Percentiles rank a stretch among this genome's conserved stretches.
Conservation (phyloP, 306 rosid species). For the Glycyrrhiza uralensis region DNA sequence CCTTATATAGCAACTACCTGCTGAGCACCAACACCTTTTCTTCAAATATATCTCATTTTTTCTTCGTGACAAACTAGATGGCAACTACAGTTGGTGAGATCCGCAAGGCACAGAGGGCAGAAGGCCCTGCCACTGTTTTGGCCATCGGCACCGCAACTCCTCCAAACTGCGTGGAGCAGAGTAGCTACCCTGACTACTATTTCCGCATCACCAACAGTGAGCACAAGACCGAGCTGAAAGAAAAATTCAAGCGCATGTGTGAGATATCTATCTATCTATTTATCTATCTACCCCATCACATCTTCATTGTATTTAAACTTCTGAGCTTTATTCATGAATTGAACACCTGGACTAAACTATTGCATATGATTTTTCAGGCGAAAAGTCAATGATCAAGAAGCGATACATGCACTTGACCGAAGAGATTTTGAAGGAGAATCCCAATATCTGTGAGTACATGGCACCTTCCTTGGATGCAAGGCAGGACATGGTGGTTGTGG, state of each 20-base stretch:
- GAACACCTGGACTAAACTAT: not conserved
- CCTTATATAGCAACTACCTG: not conserved
- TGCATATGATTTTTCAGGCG: conserved; percentile 22
- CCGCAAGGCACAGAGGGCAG: conserved; percentile 56
- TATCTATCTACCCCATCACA: too few relatives aligned
- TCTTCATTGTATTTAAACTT: not conserved
- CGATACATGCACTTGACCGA: conserved; percentile 35
- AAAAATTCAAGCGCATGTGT: conserved; percentile 42
- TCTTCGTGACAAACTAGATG: conserved; percentile 15
- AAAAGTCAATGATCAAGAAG: conserved; percentile 39
- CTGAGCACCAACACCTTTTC: not conserved
- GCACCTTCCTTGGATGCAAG: conserved; percentile 40
- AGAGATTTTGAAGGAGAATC: conserved; percentile 28
- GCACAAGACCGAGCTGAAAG: conserved; percentile 22
- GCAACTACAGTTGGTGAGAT: conserved; percentile 40
- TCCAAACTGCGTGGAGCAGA: conserved; percentile 49
- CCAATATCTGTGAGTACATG: conserved; percentile 27
- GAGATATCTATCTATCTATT: not conserved
- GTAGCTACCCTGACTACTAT: conserved; percentile 54
- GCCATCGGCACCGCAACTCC: conserved; percentile 65
- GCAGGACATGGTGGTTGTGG: conserved; percentile 40
- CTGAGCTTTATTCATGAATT: not conserved
- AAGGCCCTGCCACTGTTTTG: conserved; percentile 62
- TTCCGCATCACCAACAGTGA: conserved; percentile 62
- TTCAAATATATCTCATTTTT: too few relatives aligned